Evolutionary conservation across 2,329 filamentous ascomycete species (phyloP).

Genomic region (Cladosporium sp.): DNA sequence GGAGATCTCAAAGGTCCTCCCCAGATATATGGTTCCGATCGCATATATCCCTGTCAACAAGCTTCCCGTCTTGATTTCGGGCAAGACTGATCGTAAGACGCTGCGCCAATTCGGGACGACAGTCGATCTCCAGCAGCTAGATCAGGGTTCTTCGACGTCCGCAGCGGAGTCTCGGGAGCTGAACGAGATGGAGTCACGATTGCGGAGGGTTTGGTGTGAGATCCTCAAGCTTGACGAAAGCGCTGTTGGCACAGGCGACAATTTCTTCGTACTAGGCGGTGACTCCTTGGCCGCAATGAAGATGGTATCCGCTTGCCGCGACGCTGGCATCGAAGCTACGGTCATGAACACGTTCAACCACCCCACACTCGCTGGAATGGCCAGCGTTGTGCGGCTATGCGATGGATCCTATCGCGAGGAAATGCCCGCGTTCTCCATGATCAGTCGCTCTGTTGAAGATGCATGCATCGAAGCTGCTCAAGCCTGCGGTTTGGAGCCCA

Average conservation of each 20-base stretch:
- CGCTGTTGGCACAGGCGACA: conserved; percentile 38
- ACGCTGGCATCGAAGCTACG: conserved; percentile 38
- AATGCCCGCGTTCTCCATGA: neutral
- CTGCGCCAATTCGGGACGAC: conserved; percentile 22
- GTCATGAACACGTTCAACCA: conserved; percentile 41
- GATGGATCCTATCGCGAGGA: conserved; percentile 6
- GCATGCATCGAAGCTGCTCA: neutral
- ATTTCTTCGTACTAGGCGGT: conserved; percentile 57
- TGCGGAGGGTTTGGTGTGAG: conserved; percentile 2
- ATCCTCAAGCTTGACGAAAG: conserved; percentile 2
- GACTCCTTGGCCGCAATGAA: conserved; percentile 58
- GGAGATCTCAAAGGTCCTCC: conserved; percentile 16
- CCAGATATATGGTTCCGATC: conserved; percentile 36
- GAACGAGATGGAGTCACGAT: neutral
- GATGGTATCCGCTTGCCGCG: conserved; percentile 40
- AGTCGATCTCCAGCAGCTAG: conserved; percentile 16
- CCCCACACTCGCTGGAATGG: conserved; percentile 9
- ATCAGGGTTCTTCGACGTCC: neutral
- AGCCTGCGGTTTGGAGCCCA: conserved; percentile 1
- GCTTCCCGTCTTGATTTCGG: conserved; percentile 41
- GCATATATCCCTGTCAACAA: conserved; percentile 40
- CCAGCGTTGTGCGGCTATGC: conserved; percentile 1
- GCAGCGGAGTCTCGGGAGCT: neutral
- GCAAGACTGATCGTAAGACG: conserved; percentile 33
- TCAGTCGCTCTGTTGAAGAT: conserved; percentile 4